Conservation (phyloP, 2,329 filamentous ascomycete genomes). For the Tolypocladium capitatum region DNA sequence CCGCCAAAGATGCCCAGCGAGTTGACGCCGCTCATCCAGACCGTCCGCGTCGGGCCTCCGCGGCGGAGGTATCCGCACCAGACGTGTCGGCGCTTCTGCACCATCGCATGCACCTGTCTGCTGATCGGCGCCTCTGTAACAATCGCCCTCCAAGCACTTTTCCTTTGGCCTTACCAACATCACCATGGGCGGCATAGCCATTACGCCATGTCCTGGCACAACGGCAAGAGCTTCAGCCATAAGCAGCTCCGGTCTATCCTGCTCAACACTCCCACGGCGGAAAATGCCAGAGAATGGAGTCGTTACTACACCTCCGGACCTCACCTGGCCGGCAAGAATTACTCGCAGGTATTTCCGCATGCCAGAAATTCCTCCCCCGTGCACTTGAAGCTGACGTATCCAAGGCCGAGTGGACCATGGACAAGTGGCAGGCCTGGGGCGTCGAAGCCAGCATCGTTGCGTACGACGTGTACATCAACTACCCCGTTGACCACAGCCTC, state of each 20-base stretch:
- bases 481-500: constrained; percentile 57
- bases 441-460: constrained; percentile 49
- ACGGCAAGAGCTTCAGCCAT: constrained; percentile 19
- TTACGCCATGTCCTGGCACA: constrained; percentile 13
- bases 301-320: constrained; percentile 64
- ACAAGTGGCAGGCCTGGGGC: constrained; percentile 61
- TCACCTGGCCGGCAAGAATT: constrained; percentile 66
- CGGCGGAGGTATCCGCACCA: constrained; percentile 45
- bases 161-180: constrained; percentile 23
- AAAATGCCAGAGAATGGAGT: constrained; percentile 56
- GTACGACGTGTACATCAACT: constrained; percentile 70
- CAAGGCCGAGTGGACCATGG: constrained; percentile 59
- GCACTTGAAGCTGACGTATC: constrained; percentile 1
- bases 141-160: constrained; percentile 34
- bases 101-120: constrained; percentile 43
- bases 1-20: constrained; percentile 38
- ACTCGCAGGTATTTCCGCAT: constrained; percentile 42
- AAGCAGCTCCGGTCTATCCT: constrained; percentile 43
- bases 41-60: constrained; percentile 40
- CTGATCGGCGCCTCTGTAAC: constrained; percentile 36
- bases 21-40: constrained; percentile 53
- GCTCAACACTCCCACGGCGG: constrained; percentile 42
- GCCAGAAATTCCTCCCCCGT: neutral
- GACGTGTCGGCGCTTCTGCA: constrained; percentile 52
- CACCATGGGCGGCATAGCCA: constrained; percentile 18